Conservation (phyloP, 495 filamentous ascomycete species). For the Aspergillus ellipticus region DNA sequence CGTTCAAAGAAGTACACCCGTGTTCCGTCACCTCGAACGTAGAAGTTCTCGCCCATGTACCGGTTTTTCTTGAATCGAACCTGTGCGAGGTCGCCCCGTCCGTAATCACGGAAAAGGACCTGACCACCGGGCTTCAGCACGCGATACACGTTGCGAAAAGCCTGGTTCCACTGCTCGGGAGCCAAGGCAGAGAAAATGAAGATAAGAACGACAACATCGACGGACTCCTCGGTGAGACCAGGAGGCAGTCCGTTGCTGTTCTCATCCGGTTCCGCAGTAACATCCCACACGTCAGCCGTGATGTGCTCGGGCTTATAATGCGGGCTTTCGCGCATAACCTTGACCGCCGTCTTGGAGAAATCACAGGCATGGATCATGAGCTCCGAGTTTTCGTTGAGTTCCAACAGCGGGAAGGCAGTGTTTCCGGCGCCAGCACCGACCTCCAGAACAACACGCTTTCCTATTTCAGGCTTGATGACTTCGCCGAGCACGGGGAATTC, state of each 20-base stretch:
- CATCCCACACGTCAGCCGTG: constrained; percentile 90
- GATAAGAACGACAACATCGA: constrained; percentile 88
- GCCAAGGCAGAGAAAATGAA: constrained; percentile 94
- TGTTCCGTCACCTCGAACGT: constrained; percentile 91
- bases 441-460: constrained; percentile 68
- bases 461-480: constrained; percentile 60
- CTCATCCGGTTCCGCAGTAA: constrained; percentile 51
- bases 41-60: constrained; percentile 94
- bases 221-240: constrained; percentile 65
- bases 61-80: constrained; percentile 93
- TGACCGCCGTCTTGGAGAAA: constrained; percentile 85
- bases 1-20: constrained; percentile 95
- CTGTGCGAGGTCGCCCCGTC: constrained; percentile 90
- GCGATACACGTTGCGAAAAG: constrained; percentile 74
- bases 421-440: constrained; percentile 95
- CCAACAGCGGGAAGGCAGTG: constrained; percentile 85
- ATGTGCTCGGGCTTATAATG: constrained; percentile 62
- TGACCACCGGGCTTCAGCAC: constrained; percentile 85
- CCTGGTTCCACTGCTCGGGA: constrained; percentile 77
- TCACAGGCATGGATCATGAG: constrained; percentile 87
- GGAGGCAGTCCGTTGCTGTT: constrained; percentile 56
- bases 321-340: constrained; percentile 75
- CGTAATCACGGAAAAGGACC: constrained; percentile 93
- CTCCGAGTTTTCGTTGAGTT: constrained; percentile 71
- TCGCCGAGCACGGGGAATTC: constrained; percentile 83